Conservation (phyloP, 495 filamentous ascomycete genomes). For the Rostrohypoxylon terebratum region DNA sequence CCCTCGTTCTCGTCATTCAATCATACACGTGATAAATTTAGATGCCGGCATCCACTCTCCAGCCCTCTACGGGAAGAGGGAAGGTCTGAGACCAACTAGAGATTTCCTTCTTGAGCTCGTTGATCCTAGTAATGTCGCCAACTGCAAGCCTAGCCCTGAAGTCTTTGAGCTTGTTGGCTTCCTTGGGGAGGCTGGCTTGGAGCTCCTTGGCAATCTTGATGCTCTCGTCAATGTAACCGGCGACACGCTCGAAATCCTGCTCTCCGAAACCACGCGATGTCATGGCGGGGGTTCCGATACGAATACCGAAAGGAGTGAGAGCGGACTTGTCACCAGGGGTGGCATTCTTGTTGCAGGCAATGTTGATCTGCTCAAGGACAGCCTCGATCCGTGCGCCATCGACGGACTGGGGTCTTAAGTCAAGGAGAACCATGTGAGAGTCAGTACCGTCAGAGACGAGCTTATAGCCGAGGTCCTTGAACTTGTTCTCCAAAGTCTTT, state of each 20-base stretch:
- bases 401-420: conserved; percentile 80
- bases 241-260: conserved; percentile 92
- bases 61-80: conserved; percentile 87
- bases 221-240: conserved; percentile 84
- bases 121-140: conserved; percentile 82
- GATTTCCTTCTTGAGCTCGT: conserved; percentile 88
- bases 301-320: conserved; percentile 92
- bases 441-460: conserved; percentile 97
- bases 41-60: conserved; percentile 64
- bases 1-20: conserved; percentile 27
- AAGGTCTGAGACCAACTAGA: conserved; percentile 87
- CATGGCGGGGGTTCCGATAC: conserved; percentile 98
- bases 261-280: conserved; percentile 93
- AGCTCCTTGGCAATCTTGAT: conserved; percentile 86
- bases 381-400: conserved; percentile 98
- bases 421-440: conserved; percentile 97
- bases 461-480: conserved; percentile 87
- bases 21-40: conserved; percentile 47
- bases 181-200: conserved; percentile 87
- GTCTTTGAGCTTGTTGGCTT: conserved; percentile 99
- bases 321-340: conserved; percentile 98
- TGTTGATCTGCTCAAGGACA: conserved; percentile 96
- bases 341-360: conserved; percentile 99
- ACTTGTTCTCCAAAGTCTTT: conserved; percentile 83
- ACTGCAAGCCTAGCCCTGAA: conserved; percentile 91